These are phyloP conservation scores for Scedosporium apiospermum DNA, from an alignment of 2,329 filamentous ascomycete species.

Conservation along the genomic window DNA sequence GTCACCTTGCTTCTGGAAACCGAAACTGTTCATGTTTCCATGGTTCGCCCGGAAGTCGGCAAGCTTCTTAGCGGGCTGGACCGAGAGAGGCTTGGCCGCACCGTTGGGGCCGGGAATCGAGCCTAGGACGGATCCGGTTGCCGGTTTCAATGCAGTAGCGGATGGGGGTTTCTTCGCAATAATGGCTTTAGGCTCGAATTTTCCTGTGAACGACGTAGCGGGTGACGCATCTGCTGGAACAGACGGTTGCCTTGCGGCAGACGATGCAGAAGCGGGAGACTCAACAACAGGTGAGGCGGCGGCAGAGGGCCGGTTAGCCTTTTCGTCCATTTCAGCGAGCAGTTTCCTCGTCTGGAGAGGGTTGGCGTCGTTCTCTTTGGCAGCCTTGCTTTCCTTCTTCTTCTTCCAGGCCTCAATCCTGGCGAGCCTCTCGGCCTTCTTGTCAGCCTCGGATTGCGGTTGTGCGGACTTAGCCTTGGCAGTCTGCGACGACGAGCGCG, in stretches of 20 bases:
- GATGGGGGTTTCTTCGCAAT: constrained; percentile 58
- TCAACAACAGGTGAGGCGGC: constrained; percentile 39
- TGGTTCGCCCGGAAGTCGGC: constrained; percentile 57
- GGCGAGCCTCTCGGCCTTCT: constrained; percentile 70
- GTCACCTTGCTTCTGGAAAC: constrained; percentile 61
- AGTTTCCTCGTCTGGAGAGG: constrained; percentile 57
- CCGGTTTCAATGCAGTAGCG: constrained; percentile 49
- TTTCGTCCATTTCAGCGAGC: constrained; percentile 65
- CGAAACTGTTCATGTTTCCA: constrained; percentile 74
- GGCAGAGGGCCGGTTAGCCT: constrained; percentile 39
- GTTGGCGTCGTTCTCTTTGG: constrained; percentile 60
- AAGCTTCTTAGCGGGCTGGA: constrained; percentile 24
- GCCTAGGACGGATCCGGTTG: constrained; percentile 43
- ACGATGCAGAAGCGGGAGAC: constrained; percentile 39
- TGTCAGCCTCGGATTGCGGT: constrained; percentile 57
- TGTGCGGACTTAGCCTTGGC: constrained; percentile 35
- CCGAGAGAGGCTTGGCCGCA: constrained; percentile 20
- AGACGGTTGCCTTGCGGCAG: constrained; percentile 32
- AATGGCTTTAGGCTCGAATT: constrained; percentile 56
- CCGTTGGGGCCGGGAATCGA: constrained; percentile 31
- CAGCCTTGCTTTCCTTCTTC: constrained; percentile 69
- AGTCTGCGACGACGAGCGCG: constrained; percentile 29
- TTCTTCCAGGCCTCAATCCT: constrained; percentile 89
- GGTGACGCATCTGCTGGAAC: constrained; percentile 32
- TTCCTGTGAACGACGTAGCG: constrained; percentile 57